Conservation (phyloP, 179 eudicot genomes). For the Actinidia arguta region DNA sequence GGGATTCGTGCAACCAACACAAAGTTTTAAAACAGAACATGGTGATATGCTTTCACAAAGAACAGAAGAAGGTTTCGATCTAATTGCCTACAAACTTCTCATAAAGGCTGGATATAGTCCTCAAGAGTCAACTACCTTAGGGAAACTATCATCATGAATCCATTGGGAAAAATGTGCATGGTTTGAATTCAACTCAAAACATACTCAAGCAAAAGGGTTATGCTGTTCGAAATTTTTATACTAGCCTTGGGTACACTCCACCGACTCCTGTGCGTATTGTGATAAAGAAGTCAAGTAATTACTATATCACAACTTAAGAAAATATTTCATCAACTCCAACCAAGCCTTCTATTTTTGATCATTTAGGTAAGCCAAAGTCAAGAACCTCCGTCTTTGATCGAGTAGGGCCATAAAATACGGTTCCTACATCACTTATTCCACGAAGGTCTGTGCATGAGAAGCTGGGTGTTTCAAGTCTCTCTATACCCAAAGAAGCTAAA, state of each 20-base stretch:
- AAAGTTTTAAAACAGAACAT: neutral
- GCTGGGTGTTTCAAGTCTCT: neutral
- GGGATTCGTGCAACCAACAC: neutral
- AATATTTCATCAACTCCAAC: neutral
- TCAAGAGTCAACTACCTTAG: neutral
- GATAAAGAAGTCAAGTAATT: neutral
- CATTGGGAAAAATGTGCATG: neutral
- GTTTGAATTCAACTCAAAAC: neutral
- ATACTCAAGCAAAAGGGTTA: neutral
- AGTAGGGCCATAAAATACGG: neutral
- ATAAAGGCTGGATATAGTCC: neutral
- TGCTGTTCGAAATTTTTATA: neutral
- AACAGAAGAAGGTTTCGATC: neutral
- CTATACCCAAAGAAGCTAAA: neutral
- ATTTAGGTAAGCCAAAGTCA: neutral
- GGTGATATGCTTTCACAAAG: neutral
- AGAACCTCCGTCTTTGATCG: neutral
- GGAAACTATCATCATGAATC: neutral
- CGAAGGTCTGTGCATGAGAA: neutral
- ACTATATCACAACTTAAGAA: neutral
- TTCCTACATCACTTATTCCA: neutral
- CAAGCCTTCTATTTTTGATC: neutral
- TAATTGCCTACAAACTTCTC: neutral
- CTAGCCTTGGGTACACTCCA: neutral
- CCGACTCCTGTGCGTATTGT: neutral